phyloP scores from a whole-genome alignment of 805 yeast species.

The Spathaspora sp. region DNA sequence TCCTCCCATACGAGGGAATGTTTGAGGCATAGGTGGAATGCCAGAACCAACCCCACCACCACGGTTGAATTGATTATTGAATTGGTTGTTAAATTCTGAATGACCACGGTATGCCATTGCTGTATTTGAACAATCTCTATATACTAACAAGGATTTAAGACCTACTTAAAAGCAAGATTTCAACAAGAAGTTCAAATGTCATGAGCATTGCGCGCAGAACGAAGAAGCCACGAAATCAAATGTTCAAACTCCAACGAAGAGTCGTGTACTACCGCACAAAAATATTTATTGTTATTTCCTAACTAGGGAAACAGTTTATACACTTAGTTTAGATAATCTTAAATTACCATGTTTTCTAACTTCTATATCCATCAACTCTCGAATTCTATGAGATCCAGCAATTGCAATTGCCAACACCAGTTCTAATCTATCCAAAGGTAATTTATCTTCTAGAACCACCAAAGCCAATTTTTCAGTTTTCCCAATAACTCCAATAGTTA shows the following conservation, averaged over 20 bases:
- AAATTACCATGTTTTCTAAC: conserved; percentile 72
- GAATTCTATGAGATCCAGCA: conserved; percentile 79
- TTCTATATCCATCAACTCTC: conserved; percentile 82
- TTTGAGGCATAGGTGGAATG: conserved; percentile 11
- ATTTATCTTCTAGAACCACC: conserved; percentile 74
- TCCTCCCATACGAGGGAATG: conserved; percentile 25
- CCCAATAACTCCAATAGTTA: conserved; percentile 85
- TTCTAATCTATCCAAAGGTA: conserved; percentile 80
- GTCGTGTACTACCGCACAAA: background rate
- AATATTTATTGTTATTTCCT: background rate
- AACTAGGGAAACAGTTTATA: background rate
- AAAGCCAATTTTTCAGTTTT: conserved; percentile 74
- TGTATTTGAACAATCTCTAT: background rate
- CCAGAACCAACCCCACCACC: background rate
- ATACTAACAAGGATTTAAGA: background rate
- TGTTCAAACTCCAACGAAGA: background rate
- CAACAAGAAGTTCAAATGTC: background rate
- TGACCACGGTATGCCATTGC: conserved; percentile 45
- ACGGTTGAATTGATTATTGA: conserved; percentile 11
- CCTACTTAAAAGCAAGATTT: background rate
- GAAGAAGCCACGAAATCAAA: background rate
- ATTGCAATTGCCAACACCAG: conserved; percentile 75
- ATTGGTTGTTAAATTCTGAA: conserved; percentile 39
- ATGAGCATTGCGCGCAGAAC: background rate
- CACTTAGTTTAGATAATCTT: conserved; percentile 10